Evolutionary conservation across 345 rosid genomes (phyloP).

Genomic region (Bruguiera sexangula): DNA sequence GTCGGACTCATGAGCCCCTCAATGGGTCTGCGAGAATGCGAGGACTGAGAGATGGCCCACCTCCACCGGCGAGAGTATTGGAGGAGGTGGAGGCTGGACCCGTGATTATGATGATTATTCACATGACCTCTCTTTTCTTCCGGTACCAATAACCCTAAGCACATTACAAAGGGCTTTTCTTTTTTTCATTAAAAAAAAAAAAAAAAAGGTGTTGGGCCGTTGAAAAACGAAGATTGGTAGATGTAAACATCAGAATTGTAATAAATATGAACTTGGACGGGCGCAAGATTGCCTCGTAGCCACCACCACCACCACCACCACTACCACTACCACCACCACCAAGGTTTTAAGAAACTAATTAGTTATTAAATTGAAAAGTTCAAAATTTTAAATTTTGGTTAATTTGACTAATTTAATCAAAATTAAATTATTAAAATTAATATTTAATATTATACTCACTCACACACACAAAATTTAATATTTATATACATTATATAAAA

Average conservation of each 20-base stretch:
- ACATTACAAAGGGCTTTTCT: not conserved
- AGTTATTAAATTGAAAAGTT: too few species aligned
- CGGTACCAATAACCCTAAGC: not conserved
- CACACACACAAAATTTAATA: too few species aligned
- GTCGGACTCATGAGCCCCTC: not conserved
- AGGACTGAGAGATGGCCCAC: slow-evolving; percentile 25
- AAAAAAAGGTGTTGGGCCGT: not conserved
- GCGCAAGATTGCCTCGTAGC: not conserved
- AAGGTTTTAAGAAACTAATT: too few species aligned
- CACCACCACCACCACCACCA: not conserved
- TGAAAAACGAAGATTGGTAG: not conserved
- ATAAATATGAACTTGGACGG: not conserved
- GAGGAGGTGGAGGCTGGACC: slow-evolving; percentile 8
- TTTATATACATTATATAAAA: too few species aligned
- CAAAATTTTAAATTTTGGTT: too few species aligned
- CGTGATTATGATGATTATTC: slow-evolving; percentile 14
- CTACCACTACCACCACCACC: not conserved
- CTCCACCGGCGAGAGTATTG: not conserved
- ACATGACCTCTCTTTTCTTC: slow-evolving; percentile 11
- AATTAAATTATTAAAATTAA: too few species aligned
- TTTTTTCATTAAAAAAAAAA: not conserved
- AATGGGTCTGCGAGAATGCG: slow-evolving; percentile 6
- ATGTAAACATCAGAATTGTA: not conserved
- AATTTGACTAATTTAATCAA: too few species aligned
- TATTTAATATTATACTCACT: too few species aligned